A percentile compares a stretch with the other conserved stretches of the same genome.
These are phyloP conservation scores for Marchantia paleacea DNA, from an alignment of 225 moss, liverwort and hornwort genomes.

Conservation along the genomic window DNA sequence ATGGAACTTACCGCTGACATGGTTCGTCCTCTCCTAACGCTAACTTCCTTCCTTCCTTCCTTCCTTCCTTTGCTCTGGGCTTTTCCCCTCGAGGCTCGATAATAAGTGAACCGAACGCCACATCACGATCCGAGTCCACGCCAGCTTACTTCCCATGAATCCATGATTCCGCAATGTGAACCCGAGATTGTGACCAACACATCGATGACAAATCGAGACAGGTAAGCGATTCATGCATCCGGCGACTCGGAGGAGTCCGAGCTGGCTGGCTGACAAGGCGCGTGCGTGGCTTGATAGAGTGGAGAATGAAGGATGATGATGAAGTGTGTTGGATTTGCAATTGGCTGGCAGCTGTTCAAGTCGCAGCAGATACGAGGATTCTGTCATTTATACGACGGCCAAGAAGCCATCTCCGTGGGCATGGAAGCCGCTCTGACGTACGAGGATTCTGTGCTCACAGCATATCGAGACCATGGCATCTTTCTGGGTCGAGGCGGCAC, in stretches of 20 bases:
- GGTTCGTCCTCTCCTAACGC: slow-evolving; percentile 53
- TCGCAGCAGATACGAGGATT: slow-evolving; percentile 87
- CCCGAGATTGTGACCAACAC: no score
- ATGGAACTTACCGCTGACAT: slow-evolving; percentile 84
- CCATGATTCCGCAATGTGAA: no score
- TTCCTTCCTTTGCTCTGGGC: background rate
- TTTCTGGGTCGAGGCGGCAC: slow-evolving; percentile 76
- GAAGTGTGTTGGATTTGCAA: background rate
- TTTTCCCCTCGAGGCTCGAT: no score
- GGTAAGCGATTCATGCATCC: no score
- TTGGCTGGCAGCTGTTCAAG: slow-evolving; percentile 71
- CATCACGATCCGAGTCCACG: no score
- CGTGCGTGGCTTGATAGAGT: no score
- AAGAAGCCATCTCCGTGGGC: slow-evolving; percentile 83
- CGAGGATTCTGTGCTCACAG: slow-evolving; percentile 83
- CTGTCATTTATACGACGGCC: slow-evolving; percentile 94
- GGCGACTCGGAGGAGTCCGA: no score
- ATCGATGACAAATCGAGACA: no score
- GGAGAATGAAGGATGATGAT: background rate
- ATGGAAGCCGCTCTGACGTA: slow-evolving; percentile 90
- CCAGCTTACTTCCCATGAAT: no score
- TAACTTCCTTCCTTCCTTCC: no score
- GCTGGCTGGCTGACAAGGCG: no score
- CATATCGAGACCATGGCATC: slow-evolving; percentile 88
- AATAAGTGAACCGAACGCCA: no score